Evolutionary conservation across 2,329 filamentous ascomycete species (phyloP), one percentile per base, ranked within the genome.

Genomic region (Paraconiothyrium brasiliense): DNA sequence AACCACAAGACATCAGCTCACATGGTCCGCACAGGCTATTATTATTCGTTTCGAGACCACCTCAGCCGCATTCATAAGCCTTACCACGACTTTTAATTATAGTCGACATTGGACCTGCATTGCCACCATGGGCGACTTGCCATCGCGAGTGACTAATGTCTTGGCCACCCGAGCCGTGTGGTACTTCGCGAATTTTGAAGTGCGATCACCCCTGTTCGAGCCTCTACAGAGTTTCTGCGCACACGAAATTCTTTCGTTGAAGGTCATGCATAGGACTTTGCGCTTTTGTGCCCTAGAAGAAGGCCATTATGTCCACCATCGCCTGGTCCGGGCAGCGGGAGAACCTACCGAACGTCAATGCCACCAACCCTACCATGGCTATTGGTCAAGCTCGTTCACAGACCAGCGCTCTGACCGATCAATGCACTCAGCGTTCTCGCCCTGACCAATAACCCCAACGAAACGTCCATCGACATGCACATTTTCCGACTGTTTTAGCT

Each of bases 51-150:
- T 32, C 48, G 22, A 37, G 32, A 32, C 7, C 48, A 22, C 48
- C 13, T 51, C 37, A 54, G 50, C 37, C 34, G 13, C 51, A 54
- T 54, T 32, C 13, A 32, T 54, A 43, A 34, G 48, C 20, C 34
- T 24, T 27, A 52, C 9, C 32, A 41, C 20, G 30, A 3, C 24
- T 43, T 32, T 16, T 8, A 13, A 44, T 20, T 22, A 24, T 32
- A n/a, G 22, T n/a, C 51, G 24, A 37, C 51, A 32, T 11, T 41
- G n/a, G 4, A 6, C 20, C n/a, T 24, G 20, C 20, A 20, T 20
- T 20, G 20, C 20, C 20, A 20, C 20, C 20, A 20, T 20, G 22
- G 10, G 13, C 30, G 24, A 30, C 20, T 9, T 41, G 6, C 16
- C n/a, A n/a, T 20, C 16, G 7, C 7, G 22, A 11, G 20, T 13